These are phyloP conservation scores for Glycine tomentella DNA, from an alignment of 306 rosid species.

Conservation along the genomic window DNA sequence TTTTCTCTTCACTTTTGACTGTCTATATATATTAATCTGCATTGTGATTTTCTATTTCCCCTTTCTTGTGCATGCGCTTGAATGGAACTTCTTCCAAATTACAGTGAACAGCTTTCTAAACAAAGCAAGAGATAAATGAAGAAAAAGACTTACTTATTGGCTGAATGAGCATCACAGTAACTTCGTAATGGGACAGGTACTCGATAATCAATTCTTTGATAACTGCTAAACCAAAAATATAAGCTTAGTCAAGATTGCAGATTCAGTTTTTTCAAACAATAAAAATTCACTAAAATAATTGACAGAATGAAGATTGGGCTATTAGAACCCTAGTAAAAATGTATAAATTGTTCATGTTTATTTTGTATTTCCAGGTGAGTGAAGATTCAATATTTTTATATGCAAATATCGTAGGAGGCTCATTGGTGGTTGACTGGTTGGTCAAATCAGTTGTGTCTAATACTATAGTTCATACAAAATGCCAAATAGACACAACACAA, in stretches of 20 bases:
- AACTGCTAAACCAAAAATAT: constrained; percentile 58
- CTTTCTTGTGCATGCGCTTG: constrained; percentile 16
- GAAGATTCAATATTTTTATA: background rate
- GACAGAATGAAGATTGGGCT: background rate
- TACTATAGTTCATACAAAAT: too few relatives aligned
- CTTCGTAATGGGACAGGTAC: constrained; percentile 77
- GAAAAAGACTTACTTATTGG: constrained; percentile 67
- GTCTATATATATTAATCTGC: background rate
- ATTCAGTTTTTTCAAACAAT: background rate
- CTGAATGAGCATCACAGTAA: constrained; percentile 67
- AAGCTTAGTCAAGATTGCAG: constrained; percentile 37
- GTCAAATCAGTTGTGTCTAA: too few relatives aligned
- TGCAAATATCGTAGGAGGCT: background rate
- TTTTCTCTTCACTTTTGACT: constrained; percentile 3
- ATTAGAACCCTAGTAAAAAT: constrained; percentile 7
- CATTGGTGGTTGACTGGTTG: background rate
- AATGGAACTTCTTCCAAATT: constrained; percentile 24
- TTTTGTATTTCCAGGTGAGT: background rate
- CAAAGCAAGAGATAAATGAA: constrained; percentile 25
- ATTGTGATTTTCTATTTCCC: background rate
- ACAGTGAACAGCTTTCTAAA: constrained; percentile 26
- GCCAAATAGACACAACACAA: background rate
- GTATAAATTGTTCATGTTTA: constrained; percentile 4
- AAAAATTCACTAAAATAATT: constrained; percentile 3
- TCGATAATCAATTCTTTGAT: constrained; percentile 87